A percentile compares a stretch with the other conserved stretches of the same genome.
phyloP scores from a whole-genome alignment of 164 flowering plant genomes.

The Aristolochia californica region DNA sequence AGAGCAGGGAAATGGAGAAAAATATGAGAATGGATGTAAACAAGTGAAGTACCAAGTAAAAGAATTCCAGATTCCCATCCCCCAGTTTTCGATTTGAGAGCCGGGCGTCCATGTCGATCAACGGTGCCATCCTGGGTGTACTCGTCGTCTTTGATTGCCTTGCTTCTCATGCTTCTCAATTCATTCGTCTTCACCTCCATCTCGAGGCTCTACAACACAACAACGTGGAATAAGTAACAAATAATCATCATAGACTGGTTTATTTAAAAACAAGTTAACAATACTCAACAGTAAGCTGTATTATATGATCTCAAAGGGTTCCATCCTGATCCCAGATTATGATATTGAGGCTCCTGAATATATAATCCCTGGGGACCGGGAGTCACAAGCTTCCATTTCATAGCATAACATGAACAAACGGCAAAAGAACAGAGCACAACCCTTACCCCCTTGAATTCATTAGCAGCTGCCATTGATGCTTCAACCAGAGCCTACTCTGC shows the following conservation, averaged over 20 bases:
- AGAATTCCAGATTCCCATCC: slow-evolving; percentile 67
- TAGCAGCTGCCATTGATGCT: slow-evolving; percentile 27
- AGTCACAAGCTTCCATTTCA: no score
- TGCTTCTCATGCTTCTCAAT: slow-evolving; percentile 3
- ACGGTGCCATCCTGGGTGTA: slow-evolving; percentile 75
- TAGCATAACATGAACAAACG: no score
- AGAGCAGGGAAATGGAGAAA: no score
- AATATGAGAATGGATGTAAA: no score
- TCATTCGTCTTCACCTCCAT: slow-evolving; percentile 28
- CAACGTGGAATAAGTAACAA: background rate
- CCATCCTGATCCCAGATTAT: no score
- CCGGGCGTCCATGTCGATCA: slow-evolving; percentile 65
- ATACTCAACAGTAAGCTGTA: no score
- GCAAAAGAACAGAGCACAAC: no score
- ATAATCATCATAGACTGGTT: no score
- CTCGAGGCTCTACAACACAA: background rate
- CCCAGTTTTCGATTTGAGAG: slow-evolving; percentile 54
- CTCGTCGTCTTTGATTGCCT: slow-evolving; percentile 21
- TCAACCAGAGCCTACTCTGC: background rate
- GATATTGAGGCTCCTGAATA: no score
- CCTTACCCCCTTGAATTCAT: no score
- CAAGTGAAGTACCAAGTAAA: slow-evolving; percentile 48
- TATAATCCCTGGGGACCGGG: no score
- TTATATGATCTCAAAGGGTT: no score
- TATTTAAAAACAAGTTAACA: background rate